These are phyloP conservation scores for Triangularia setosa DNA, from an alignment of 2,329 filamentous ascomycete genomes.

Conservation along the genomic window DNA sequence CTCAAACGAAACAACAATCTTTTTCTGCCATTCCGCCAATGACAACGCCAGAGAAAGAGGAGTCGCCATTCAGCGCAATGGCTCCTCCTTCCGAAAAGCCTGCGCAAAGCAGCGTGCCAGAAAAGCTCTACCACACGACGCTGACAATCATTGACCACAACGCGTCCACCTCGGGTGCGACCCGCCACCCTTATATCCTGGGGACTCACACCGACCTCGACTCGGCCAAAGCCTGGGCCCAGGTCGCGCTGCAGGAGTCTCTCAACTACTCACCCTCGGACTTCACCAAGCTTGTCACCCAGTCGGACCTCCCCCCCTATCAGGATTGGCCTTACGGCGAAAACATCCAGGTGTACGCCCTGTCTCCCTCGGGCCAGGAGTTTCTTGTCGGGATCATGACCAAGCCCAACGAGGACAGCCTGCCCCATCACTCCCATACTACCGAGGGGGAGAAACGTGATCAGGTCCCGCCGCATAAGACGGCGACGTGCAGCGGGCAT, in stretches of 20 bases:
- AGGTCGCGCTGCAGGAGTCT: conserved; percentile 26
- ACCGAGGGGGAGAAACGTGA: conserved; percentile 19
- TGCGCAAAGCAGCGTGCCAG: conserved; percentile 17
- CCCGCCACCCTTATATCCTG: conserved; percentile 34
- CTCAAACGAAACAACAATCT: not conserved
- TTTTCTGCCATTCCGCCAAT: not conserved
- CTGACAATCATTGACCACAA: conserved; percentile 35
- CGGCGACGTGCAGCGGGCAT: conserved; percentile 9
- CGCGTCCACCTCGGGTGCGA: conserved; percentile 28
- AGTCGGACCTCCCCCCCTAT: not conserved
- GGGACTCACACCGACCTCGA: conserved; percentile 36
- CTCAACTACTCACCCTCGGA: conserved; percentile 37
- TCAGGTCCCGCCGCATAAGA: conserved; percentile 19
- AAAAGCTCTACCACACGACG: conserved; percentile 36
- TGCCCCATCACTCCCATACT: conserved; percentile 26
- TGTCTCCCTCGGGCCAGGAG: conserved; percentile 34
- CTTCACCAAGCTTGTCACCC: conserved; percentile 34
- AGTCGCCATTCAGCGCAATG: not conserved
- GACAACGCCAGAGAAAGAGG: not conserved
- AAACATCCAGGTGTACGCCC: conserved; percentile 37
- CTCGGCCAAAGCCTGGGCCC: conserved; percentile 37
- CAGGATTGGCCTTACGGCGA: conserved; percentile 36
- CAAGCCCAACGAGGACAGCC: conserved; percentile 32
- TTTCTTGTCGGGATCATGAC: conserved; percentile 38
- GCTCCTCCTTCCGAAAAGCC: not conserved